phyloP scores from a whole-genome alignment of 352 stramenopile genomes.

The Phytopythium aichiense region DNA sequence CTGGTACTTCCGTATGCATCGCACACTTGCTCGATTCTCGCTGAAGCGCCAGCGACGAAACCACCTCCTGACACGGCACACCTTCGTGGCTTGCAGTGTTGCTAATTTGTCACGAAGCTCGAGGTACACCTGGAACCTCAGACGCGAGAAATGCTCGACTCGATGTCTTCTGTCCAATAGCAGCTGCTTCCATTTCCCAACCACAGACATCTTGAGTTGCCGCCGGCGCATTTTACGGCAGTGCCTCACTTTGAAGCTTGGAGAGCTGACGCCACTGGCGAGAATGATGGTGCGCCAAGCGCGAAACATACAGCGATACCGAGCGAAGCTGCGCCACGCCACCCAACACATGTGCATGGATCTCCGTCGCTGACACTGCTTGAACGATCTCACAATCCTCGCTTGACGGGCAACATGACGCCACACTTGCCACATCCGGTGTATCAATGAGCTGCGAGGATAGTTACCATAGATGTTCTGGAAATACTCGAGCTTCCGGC shows the following conservation, averaged over 20 bases:
- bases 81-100: not conserved
- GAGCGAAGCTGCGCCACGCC: constrained; percentile 24
- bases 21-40: constrained; percentile 1
- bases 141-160: not conserved
- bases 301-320: constrained; percentile 16
- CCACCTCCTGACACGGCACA: not conserved
- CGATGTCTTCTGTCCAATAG: not conserved
- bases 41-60: constrained; percentile 2
- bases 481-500: constrained; percentile 35
- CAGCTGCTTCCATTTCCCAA: not conserved
- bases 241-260: not conserved
- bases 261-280: not conserved
- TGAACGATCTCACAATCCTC: not conserved
- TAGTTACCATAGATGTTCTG: constrained; percentile 29
- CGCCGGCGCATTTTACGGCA: constrained; percentile 1
- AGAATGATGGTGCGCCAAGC: constrained; percentile 11
- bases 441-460: constrained; percentile 21
- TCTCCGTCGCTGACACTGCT: constrained; percentile 6
- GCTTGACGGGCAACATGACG: constrained; percentile 6
- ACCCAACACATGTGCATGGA: constrained; percentile 9
- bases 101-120: not conserved
- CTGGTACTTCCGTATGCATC: not conserved
- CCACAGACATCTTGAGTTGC: not conserved
- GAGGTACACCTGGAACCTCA: not conserved
- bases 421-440: constrained; percentile 29